Evolutionary conservation across 2,329 filamentous ascomycete genomes (phyloP), one percentile per base, ranked within the genome.

Genomic region (Hypoxylon sp.): DNA sequence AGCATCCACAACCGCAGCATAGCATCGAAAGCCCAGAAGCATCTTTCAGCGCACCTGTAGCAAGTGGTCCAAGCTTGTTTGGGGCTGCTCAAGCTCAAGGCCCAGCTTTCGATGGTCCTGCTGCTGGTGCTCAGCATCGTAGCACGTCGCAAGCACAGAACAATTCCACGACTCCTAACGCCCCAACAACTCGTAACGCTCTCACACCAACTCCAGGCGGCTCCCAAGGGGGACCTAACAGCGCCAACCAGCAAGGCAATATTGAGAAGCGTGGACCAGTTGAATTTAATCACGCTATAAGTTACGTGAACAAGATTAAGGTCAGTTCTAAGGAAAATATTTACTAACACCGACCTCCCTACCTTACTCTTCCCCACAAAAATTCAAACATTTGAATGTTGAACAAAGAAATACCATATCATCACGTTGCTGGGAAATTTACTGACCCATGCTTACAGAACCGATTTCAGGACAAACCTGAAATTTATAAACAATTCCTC

Each of bases 231-330:
- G 85, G 81, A 30, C 77, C 90, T 61, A 92, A 90, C 73, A 88
- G 88, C 65, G 85, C 84, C 21, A 81, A 83, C 71, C 81, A 87
- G 79, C 79, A 90, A 80, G 81, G 86, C 78, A 81, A 86, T 79
- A 81, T 92, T 77, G 94, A 96, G 78, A 96, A 96, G 76, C 89
- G 94, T 60, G 95, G 94, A 0, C 96, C 96, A 1, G 96, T 99
- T 16, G 96, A 99, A 76, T 99, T 99, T 79, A 99, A 99, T 77
- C 96, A 99, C 80, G 96, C 96, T 0, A 99, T 99, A 69, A 98
- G 94, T 78, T 99, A 99, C 75, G 96, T 99, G 58, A 99, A 99
- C 78, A 99, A 99, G 82, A 99, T 99, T 75, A 99, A 99, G 90
- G 94, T 96, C 81, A 78, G 86, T 73, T 59, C 8, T 7, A 57